Evolutionary conservation across 2,329 filamentous ascomycete genomes (phyloP).

Genomic region (Xylaria sp.): DNA sequence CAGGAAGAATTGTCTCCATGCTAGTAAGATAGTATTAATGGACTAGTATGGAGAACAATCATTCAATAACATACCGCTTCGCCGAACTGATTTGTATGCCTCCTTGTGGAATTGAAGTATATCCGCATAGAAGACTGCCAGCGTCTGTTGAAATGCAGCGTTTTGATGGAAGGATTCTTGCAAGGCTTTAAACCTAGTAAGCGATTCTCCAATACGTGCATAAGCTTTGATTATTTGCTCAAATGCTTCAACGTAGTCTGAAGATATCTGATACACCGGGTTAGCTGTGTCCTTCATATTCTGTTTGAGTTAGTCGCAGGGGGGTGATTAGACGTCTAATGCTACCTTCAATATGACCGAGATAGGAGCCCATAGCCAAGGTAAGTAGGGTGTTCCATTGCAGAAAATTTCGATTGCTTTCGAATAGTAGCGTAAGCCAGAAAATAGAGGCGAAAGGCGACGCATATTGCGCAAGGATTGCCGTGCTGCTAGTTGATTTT

Average conservation of each 20-base stretch:
- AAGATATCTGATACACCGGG: constrained; percentile 33
- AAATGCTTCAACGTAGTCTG: constrained; percentile 48
- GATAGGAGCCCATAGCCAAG: constrained; percentile 55
- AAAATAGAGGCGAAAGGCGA: constrained; percentile 52
- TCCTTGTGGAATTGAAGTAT: constrained; percentile 60
- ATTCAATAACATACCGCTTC: constrained; percentile 42
- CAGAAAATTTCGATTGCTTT: constrained; percentile 53
- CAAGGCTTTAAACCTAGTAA: constrained; percentile 55
- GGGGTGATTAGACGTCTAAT: too few relatives aligned
- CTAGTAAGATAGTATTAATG: constrained; percentile 36
- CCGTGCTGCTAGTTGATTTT: too few relatives aligned
- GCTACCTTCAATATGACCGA: too few relatives aligned
- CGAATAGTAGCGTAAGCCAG: constrained; percentile 52
- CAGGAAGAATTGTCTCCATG: constrained; percentile 52
- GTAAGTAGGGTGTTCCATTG: constrained; percentile 54
- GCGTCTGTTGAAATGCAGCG: constrained; percentile 53
- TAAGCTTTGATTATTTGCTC: constrained; percentile 52
- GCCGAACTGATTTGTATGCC: constrained; percentile 58
- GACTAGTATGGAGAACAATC: background rate
- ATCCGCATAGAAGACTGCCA: constrained; percentile 60
- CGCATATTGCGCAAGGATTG: constrained; percentile 47
- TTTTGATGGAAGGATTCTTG: constrained; percentile 48
- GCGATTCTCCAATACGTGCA: constrained; percentile 52
- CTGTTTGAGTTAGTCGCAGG: too few relatives aligned
- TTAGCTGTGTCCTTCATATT: constrained; percentile 48